phyloP scores from a whole-genome alignment of 257 asterid species.

The Fraxinus pennsylvanica region DNA sequence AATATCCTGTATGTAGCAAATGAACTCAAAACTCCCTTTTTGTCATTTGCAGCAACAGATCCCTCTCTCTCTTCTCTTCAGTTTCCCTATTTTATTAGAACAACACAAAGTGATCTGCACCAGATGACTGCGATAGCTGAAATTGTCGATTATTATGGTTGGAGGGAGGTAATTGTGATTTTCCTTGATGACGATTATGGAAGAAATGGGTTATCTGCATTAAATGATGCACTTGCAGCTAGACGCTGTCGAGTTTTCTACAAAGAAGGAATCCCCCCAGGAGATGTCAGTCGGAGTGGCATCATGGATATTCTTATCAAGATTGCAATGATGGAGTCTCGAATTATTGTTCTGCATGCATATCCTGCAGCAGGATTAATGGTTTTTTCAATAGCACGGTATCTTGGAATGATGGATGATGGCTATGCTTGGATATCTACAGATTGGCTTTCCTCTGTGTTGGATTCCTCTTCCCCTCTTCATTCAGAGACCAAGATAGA shows the following conservation, averaged over 20 bases:
- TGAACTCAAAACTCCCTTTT: slow-evolving; percentile 71
- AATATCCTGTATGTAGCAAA: slow-evolving; percentile 62
- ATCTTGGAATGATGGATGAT: slow-evolving; percentile 69
- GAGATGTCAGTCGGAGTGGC: slow-evolving; percentile 33
- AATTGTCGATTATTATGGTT: slow-evolving; percentile 55
- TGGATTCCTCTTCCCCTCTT: slow-evolving; percentile 52
- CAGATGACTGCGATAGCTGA: slow-evolving; percentile 80
- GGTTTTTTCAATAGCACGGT: slow-evolving; percentile 50
- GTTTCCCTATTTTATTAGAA: slow-evolving; percentile 73
- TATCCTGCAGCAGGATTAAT: slow-evolving; percentile 43
- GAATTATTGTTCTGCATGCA: slow-evolving; percentile 68
- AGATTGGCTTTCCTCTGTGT: slow-evolving; percentile 72
- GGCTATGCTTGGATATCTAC: slow-evolving; percentile 84
- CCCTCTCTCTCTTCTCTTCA: slow-evolving; percentile 81
- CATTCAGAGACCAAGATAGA: slow-evolving; percentile 23
- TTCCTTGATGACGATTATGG: slow-evolving; percentile 78
- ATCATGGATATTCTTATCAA: slow-evolving; percentile 61
- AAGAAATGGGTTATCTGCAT: slow-evolving; percentile 66
- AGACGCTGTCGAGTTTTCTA: slow-evolving; percentile 53
- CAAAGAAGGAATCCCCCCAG: slow-evolving; percentile 55
- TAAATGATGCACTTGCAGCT: slow-evolving; percentile 66
- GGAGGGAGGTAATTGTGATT: slow-evolving; percentile 74
- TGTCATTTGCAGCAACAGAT: slow-evolving; percentile 85
- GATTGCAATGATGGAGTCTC: slow-evolving; percentile 60
- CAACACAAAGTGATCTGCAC: slow-evolving; percentile 70